Percentiles rank a stretch among this genome's conserved stretches.
These are phyloP conservation scores for Orbilia brochopaga DNA, from an alignment of 2,329 filamentous ascomycete species.

Conservation along the genomic window DNA sequence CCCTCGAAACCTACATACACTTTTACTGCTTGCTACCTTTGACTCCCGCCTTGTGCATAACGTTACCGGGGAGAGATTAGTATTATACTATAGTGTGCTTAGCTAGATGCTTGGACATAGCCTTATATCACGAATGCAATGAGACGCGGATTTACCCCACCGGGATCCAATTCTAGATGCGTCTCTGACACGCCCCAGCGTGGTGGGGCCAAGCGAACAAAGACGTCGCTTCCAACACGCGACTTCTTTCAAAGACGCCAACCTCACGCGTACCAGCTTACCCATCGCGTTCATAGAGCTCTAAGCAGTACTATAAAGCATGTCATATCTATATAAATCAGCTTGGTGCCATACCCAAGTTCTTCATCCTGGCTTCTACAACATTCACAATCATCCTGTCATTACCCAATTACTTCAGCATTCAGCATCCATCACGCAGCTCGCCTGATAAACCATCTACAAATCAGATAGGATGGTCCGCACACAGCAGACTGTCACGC, in stretches of 20 bases:
- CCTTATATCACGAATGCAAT: conserved; percentile 45
- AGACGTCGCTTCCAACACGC: conserved; percentile 22
- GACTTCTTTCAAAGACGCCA: conserved; percentile 7
- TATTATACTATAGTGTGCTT: conserved; percentile 28
- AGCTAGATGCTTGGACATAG: conserved; percentile 49
- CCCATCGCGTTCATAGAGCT: too few relatives aligned
- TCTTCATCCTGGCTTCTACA: too few relatives aligned
- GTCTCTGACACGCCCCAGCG: neutral
- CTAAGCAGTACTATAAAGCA: too few relatives aligned
- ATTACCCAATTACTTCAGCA: too few relatives aligned
- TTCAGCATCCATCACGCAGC: too few relatives aligned
- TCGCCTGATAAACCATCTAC: too few relatives aligned
- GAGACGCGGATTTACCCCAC: conserved; percentile 24
- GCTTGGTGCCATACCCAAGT: too few relatives aligned
- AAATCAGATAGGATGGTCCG: too few relatives aligned
- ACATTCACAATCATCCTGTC: too few relatives aligned
- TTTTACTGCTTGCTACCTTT: conserved; percentile 3
- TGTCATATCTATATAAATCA: too few relatives aligned
- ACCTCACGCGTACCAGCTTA: too few relatives aligned
- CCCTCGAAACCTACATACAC: neutral
- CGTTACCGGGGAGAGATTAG: conserved; percentile 2
- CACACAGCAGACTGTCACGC: conserved; percentile 10
- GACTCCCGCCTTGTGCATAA: conserved; percentile 1
- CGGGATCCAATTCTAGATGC: neutral
- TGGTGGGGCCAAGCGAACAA: neutral